Evolutionary conservation across 129 eudicot species (phyloP).

Genomic region (Lactuca saligna): DNA sequence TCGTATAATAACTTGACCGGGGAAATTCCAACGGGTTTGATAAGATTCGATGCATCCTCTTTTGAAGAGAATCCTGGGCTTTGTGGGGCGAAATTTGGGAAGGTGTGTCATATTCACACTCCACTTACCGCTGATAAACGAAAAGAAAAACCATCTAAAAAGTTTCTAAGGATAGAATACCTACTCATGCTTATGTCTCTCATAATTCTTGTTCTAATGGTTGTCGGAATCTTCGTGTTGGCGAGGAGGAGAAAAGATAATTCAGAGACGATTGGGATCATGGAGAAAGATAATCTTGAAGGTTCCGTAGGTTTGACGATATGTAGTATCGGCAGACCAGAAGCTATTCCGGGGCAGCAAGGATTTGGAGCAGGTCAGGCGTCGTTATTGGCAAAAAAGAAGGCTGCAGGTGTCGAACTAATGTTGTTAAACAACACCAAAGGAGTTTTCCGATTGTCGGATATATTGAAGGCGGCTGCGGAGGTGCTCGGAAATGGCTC

Average conservation of each 20-base stretch:
- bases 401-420: slow-evolving; percentile 44
- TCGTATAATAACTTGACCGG: slow-evolving; percentile 63
- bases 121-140: slow-evolving; percentile 4
- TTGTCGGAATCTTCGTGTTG: slow-evolving; percentile 34
- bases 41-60: slow-evolving; percentile 34
- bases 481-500: slow-evolving; percentile 72
- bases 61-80: slow-evolving; percentile 61
- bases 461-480: slow-evolving; percentile 81
- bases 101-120: slow-evolving; percentile 26
- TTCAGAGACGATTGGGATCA: slow-evolving; percentile 11
- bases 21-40: slow-evolving; percentile 51
- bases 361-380: slow-evolving; percentile 35
- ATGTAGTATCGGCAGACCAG: slow-evolving; percentile 31
- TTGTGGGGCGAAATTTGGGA: slow-evolving; percentile 50
- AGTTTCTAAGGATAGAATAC: slow-evolving; percentile 23
- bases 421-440: slow-evolving; percentile 54
- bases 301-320: slow-evolving; percentile 36
- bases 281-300: slow-evolving; percentile 37
- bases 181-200: slow-evolving; percentile 29
- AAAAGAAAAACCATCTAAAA: background rate
- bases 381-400: slow-evolving; percentile 27
- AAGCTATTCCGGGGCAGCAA: slow-evolving; percentile 13
- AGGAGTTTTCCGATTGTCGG: slow-evolving; percentile 60
- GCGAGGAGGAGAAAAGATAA: slow-evolving; percentile 21
- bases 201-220: slow-evolving; percentile 45